Evolutionary conservation across 2,329 filamentous ascomycete genomes (phyloP).

Genomic region (Massarina eburnea): DNA sequence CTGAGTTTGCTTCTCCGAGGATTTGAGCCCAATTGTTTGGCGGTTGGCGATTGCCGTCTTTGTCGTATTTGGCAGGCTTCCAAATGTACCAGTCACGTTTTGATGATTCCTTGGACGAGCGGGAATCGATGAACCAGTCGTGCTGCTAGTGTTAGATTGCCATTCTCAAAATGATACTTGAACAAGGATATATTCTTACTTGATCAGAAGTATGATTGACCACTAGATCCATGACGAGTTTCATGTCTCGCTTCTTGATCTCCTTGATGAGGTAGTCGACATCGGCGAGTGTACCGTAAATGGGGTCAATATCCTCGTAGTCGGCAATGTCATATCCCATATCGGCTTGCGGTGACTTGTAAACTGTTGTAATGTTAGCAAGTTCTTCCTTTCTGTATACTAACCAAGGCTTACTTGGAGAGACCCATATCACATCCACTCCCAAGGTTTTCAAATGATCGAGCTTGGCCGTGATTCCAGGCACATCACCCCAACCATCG

Average conservation of each 20-base stretch:
- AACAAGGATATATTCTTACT: neutral
- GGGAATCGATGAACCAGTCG: slow-evolving; percentile 60
- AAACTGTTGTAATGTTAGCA: slow-evolving; percentile 25
- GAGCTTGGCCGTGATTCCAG: slow-evolving; percentile 58
- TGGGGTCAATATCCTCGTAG: slow-evolving; percentile 43
- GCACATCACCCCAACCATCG: slow-evolving; percentile 59
- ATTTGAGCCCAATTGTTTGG: slow-evolving; percentile 75
- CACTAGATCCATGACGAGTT: slow-evolving; percentile 45
- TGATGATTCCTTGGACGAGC: slow-evolving; percentile 47
- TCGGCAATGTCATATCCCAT: slow-evolving; percentile 47
- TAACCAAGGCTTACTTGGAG: slow-evolving; percentile 41
- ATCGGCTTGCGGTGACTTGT: slow-evolving; percentile 49
- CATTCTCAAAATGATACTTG: neutral
- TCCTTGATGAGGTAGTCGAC: slow-evolving; percentile 43
- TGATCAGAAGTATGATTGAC: slow-evolving; percentile 45
- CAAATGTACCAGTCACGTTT: slow-evolving; percentile 61
- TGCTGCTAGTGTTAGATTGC: slow-evolving; percentile 37
- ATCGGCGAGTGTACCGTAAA: slow-evolving; percentile 43
- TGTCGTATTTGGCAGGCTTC: slow-evolving; percentile 48
- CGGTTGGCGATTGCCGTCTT: slow-evolving; percentile 64
- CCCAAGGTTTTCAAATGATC: slow-evolving; percentile 57
- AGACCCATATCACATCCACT: slow-evolving; percentile 42
- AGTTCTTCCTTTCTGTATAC: neutral
- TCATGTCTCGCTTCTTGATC: slow-evolving; percentile 41
- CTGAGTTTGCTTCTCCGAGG: slow-evolving; percentile 57